Evolutionary conservation across 192 early-diverging fungal species (phyloP), one percentile per base, ranked within the genome.

Genomic region (Coemansia aciculifera): DNA sequence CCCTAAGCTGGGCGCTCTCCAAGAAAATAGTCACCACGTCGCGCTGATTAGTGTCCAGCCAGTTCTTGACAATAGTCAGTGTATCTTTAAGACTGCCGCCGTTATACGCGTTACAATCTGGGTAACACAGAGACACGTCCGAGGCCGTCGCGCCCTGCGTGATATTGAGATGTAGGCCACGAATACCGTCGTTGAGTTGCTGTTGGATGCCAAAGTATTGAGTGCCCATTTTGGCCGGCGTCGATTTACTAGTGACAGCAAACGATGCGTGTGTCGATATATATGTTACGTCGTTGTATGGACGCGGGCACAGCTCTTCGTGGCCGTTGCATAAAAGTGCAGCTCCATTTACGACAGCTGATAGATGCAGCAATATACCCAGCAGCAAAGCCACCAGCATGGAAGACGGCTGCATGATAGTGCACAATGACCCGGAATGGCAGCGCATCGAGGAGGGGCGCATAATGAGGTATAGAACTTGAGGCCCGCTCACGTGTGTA

Each of bases 1-100:
- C 75, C 27, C 57, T 64, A 7, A 69, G 72, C 36, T 17, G 56
- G 0, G 29, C 36, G 54, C 73, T 70, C 52, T 83, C 80, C 3
- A 83, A 72, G 42, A 83, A 83, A 17, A 83, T 73, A 2, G 80
- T 78, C 24, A 83, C 72, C 42, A 83, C 80, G 24, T 83, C 75
- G 54, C 72, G 71, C 44, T 44, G 34, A 37, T 83, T 83, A 51
- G 42, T 31, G 46, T 83, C 75, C 31, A 83, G 43, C 80, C 80
- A 83, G 6, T 38, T 11, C 63, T 77, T 78, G 10, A 83, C 72
- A 39, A 60, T 59, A n/a, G 60, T 72, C 17, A 83, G 59, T 52
- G 75, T 71, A 24, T 69, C 70, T 57, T 37, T 21, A 32, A 83
- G 72, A 6, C 61, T 62, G 37, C 80, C 80, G 67, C 80, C 75